Evolutionary conservation across 495 filamentous ascomycete species (phyloP).

Genomic region (Xylaria curta): DNA sequence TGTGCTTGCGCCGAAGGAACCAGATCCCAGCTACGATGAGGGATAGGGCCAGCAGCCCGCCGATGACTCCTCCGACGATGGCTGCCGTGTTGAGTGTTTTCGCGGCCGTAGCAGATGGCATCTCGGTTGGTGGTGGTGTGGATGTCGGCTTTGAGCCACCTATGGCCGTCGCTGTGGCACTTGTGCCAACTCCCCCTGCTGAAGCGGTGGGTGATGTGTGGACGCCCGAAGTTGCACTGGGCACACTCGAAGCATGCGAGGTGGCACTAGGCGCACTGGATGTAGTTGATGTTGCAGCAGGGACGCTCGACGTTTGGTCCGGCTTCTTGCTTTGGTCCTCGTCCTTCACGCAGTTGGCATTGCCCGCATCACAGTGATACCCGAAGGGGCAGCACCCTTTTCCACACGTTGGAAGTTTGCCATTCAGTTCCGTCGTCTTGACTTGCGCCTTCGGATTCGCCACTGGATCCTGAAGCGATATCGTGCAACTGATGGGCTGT

Average conservation of each 20-base stretch:
- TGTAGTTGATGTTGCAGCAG: constrained; percentile 28
- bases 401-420: constrained; percentile 63
- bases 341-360: constrained; percentile 45
- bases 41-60: constrained; percentile 38
- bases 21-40: constrained; percentile 31
- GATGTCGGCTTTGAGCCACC: constrained; percentile 24
- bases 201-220: constrained; percentile 15
- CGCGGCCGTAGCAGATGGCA: constrained; percentile 25
- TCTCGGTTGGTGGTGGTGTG: constrained; percentile 21
- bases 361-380: constrained; percentile 66
- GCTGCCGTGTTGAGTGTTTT: constrained; percentile 34
- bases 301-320: constrained; percentile 34
- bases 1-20: constrained; percentile 33
- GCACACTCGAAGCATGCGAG: constrained; percentile 28
- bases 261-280: constrained; percentile 35
- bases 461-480: constrained; percentile 68
- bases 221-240: constrained; percentile 39
- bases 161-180: constrained; percentile 23
- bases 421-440: constrained; percentile 70
- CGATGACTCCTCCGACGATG: constrained; percentile 40
- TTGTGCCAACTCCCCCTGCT: not conserved
- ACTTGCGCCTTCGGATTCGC: constrained; percentile 65
- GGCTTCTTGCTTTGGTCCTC: constrained; percentile 48
- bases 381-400: constrained; percentile 73
- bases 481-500: constrained; percentile 72